phyloP scores from a whole-genome alignment of 1,284 basidiomycete genomes.

The Sutorius eximius region DNA sequence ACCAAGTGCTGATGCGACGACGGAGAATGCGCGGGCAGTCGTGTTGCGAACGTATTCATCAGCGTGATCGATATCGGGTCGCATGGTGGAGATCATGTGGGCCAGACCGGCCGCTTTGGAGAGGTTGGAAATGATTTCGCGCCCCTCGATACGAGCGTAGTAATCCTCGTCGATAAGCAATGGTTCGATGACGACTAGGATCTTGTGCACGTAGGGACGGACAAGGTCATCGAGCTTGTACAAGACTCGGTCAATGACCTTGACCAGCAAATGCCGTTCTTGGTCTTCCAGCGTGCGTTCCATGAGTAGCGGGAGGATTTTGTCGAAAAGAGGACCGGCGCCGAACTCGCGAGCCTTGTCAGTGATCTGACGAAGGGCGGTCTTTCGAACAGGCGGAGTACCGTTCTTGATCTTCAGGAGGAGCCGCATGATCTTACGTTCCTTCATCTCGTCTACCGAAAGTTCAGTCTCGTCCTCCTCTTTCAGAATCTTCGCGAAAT shows the following conservation, averaged over 20 bases:
- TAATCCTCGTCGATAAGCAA: constrained; percentile 99
- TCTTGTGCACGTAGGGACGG: constrained; percentile 98
- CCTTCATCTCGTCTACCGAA: constrained; percentile 98
- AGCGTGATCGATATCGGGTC: constrained; percentile 98
- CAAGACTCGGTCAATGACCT: constrained; percentile 97
- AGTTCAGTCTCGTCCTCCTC: constrained; percentile 96
- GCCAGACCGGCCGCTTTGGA: constrained; percentile 99
- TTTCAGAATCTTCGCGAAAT: constrained; percentile 95
- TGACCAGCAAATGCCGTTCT: constrained; percentile 97
- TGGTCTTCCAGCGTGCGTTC: constrained; percentile 98
- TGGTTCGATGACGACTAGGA: constrained; percentile 98
- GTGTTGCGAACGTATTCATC: constrained; percentile 99
- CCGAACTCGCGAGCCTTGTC: constrained; percentile 99
- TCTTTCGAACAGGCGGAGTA: constrained; percentile 97
- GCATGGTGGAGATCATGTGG: constrained; percentile 99
- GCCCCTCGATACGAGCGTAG: constrained; percentile 98
- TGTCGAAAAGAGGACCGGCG: constrained; percentile 98
- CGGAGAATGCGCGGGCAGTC: constrained; percentile 97
- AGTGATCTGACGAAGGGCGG: constrained; percentile 97
- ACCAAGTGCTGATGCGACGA: constrained; percentile 97
- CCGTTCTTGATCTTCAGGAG: constrained; percentile 99
- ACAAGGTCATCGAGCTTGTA: constrained; percentile 99
- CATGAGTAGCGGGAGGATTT: constrained; percentile 98
- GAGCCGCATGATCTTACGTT: constrained; percentile 99
- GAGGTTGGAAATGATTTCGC: constrained; percentile 98